Percentiles rank a stretch among this genome's conserved stretches.
Evolutionary conservation across 768 basidiomycete genomes (phyloP).

Genomic region (Trametes elegans): DNA sequence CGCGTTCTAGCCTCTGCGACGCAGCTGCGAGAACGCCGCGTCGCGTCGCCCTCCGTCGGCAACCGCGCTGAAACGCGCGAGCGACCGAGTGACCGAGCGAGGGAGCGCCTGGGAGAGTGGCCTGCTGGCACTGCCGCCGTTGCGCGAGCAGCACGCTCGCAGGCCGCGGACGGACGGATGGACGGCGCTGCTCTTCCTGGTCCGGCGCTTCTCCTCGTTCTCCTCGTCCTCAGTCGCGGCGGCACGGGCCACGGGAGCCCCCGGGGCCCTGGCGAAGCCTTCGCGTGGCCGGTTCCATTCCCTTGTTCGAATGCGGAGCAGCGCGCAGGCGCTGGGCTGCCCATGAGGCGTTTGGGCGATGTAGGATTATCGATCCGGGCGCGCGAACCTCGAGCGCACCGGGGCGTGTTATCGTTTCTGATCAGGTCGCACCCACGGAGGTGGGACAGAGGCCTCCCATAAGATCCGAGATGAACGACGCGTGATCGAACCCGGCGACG

Average conservation of each 20-base stretch:
- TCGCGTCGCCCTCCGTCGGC: constrained; percentile 8
- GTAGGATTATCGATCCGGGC: constrained; percentile 5
- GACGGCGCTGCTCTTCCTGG: too few species aligned
- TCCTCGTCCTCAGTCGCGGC: too few species aligned
- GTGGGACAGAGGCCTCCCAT: constrained; percentile 13
- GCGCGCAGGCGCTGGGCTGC: background rate
- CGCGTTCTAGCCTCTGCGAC: constrained; percentile 7
- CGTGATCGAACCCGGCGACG: constrained; percentile 7
- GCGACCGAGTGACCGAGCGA: background rate
- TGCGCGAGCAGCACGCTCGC: too few species aligned
- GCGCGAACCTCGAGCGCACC: constrained; percentile 8
- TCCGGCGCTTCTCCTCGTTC: too few species aligned
- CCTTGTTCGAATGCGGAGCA: background rate
- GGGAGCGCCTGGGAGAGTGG: too few species aligned
- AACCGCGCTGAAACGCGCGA: constrained; percentile 6
- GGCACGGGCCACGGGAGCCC: background rate
- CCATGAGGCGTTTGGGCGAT: constrained; percentile 2
- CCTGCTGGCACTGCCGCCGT: too few species aligned
- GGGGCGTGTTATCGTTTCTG: constrained; percentile 3
- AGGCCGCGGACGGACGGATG: background rate
- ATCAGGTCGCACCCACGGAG: constrained; percentile 11
- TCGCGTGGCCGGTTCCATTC: constrained; percentile 5
- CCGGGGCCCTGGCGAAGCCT: background rate
- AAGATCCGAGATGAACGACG: constrained; percentile 22
- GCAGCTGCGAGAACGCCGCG: too few species aligned